Base-by-base conservation (phyloP, 495 filamentous ascomycete species). In the Neurospora sp. region DNA sequence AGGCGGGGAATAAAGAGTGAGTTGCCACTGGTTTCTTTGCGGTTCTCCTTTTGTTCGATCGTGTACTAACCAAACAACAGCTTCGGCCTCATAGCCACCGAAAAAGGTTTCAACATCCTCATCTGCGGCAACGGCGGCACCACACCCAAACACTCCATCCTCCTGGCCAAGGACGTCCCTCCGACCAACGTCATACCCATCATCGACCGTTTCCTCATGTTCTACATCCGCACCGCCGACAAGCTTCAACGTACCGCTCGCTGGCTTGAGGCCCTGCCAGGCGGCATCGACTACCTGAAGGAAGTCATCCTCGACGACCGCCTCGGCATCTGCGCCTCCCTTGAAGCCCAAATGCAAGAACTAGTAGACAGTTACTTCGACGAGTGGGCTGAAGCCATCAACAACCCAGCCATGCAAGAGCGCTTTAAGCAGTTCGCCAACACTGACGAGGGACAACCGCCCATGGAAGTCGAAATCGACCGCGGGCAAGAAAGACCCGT, bases 191-290 rank as follows among this genome's bases (percentile, higher is more conserved):
- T 97, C 34, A 85, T 97, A 31, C 92, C 93, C 13, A 92, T 97
- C 42, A 85, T 98, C 0, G 95, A 98, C 81, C 90, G 95, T 37
- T 98, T 97, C 81, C 85, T 97, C 13, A 93, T 94, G 84, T 97
- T 98, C 86, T 97, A 98, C 83, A 97, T 98, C 79, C 92, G 94
- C 74, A 97, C 95, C 0, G 95, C 94, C 54, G 95, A 98, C 84
- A 96, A 94, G 79, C 90, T 98, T 2, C 94, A 97, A 81, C 90
- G 95, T 59, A 98, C 95, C 36, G 95, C 95, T 4, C 88, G 95
- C 39, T 98, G 95, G 95, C 85, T 98, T 48, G 95, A 98, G 77
- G 88, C 88, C 72, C 85, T 97, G 0, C 95, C 95, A 0, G 94
- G 93, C 39, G 95, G 95, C 9, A 92, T 98, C 81, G 86, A 87